These are phyloP conservation scores for Microcyclosporella mali DNA, from an alignment of 2,329 filamentous ascomycete genomes.

Conservation along the genomic window DNA sequence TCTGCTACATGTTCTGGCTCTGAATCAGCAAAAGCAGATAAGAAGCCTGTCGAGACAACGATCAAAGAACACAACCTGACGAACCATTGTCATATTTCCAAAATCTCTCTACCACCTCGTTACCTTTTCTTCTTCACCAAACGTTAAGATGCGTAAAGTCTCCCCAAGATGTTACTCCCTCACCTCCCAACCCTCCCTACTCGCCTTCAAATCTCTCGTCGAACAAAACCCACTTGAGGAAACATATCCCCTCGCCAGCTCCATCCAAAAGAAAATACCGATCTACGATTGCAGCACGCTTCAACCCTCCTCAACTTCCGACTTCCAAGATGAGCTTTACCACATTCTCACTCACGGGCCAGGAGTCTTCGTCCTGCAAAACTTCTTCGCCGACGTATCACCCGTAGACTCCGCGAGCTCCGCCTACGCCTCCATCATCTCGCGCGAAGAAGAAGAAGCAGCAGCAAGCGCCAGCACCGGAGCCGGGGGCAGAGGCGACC, in stretches of 20 bases:
- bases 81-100: no score
- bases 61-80: no score
- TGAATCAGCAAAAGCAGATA: no score
- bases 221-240: constrained; percentile 14
- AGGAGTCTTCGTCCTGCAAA: constrained; percentile 54
- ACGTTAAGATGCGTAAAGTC: constrained; percentile 17
- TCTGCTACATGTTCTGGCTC: no score
- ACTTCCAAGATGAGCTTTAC: constrained; percentile 57
- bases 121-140: no score
- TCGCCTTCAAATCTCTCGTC: constrained; percentile 20
- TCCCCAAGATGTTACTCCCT: constrained; percentile 17
- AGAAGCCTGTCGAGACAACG: no score
- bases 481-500: constrained; percentile 47
- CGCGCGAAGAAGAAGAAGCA: constrained; percentile 35
- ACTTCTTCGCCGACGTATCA: constrained; percentile 42
- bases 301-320: constrained; percentile 31
- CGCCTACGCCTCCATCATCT: constrained; percentile 47
- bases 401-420: constrained; percentile 45
- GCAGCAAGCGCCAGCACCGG: no score
- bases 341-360: constrained; percentile 52
- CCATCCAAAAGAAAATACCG: constrained; percentile 48
- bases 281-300: constrained; percentile 47
- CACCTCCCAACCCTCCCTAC: constrained; percentile 16
- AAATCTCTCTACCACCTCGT: no score
- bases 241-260: constrained; percentile 45